Base-by-base conservation (phyloP, 1,284 basidiomycete genomes). In the Leccinum solheimii region DNA sequence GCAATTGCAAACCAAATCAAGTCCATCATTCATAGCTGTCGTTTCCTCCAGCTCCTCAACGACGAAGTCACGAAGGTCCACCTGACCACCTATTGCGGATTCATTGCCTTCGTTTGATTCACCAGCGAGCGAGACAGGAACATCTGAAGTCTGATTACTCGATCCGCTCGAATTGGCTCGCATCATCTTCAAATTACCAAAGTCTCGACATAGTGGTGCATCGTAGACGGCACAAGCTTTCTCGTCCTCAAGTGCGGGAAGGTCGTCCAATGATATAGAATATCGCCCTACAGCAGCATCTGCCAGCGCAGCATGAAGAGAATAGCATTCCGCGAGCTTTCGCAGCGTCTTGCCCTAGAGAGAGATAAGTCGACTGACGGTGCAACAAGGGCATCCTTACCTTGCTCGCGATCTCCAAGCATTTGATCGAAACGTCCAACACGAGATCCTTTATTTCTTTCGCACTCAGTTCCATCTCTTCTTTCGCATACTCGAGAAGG, bases 381-480 rank as follows among this genome's bases (percentile, higher is more conserved):
- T 23, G 32, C 57, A 23, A 34, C 64, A 40, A 21, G 27, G 48
- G 43, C 43, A 30, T 51, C 32, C 76, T 61, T 66, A 87, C 86
- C 79, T 90, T 88, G 79, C 85, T 86, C 32, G 83, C 81, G 55
- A 87, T 79, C 69, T 85, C 85, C 57, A 90, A 74, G 67, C 83
- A 87, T 61, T 77, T 79, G 48, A 78, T 69, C 5, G 82, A 81
- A 48, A 87, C 82, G 30, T 87, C 84, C 64, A 80, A 76, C 10
- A 84, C 75, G 27, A 90, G 70, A 13, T 69, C 71, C 55, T 76
- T 75, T 13, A 83, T 74, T 38, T 81, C 82, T 51, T 75, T 70
- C 55, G 62, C 66, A 59, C 69, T 72, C 73, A 86, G 73, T 56
- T 75, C 77, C 67, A 83, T 78, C 30, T 77, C 72, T 21, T 78